Evolutionary conservation across 2,329 filamentous ascomycete species (phyloP).

Genomic region (Cladosporium oxysporum): DNA sequence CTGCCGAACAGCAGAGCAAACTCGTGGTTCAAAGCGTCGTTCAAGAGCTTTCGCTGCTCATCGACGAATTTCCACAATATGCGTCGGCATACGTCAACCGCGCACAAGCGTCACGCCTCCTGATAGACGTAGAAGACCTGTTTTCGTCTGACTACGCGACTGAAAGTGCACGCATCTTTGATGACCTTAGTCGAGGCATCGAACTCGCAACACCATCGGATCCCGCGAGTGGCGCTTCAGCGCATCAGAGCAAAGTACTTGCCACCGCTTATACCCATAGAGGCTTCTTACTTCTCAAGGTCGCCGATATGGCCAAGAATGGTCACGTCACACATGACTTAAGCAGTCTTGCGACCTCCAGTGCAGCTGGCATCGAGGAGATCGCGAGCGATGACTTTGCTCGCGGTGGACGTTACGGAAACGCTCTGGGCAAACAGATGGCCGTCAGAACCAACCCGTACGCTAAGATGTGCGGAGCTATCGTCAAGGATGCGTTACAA

Average conservation of each 20-base stretch:
- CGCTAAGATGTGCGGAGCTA: conserved; percentile 62
- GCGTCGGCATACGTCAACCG: neutral
- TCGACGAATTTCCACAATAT: neutral
- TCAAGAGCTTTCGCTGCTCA: neutral
- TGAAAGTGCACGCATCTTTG: neutral
- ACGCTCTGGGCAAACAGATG: conserved; percentile 58
- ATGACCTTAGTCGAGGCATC: neutral
- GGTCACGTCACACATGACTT: neutral
- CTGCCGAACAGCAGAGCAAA: neutral
- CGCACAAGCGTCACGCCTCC: neutral
- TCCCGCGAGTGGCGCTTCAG: neutral
- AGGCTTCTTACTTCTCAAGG: neutral
- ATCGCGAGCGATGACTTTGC: conserved; percentile 58
- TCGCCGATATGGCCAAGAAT: neutral
- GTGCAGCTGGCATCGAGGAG: conserved; percentile 50
- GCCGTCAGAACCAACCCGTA: conserved; percentile 64
- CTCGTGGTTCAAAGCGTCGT: neutral
- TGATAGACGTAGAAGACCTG: neutral
- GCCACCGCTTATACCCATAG: neutral
- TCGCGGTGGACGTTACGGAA: conserved; percentile 56
- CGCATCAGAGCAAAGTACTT: neutral
- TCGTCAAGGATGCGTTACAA: conserved; percentile 61
- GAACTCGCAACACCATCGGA: neutral
- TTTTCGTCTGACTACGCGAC: neutral
- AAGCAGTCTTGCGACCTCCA: neutral